Conservation (phyloP, 225 moss, liverwort and hornwort genomes). For the Pleurozium schreberi region DNA sequence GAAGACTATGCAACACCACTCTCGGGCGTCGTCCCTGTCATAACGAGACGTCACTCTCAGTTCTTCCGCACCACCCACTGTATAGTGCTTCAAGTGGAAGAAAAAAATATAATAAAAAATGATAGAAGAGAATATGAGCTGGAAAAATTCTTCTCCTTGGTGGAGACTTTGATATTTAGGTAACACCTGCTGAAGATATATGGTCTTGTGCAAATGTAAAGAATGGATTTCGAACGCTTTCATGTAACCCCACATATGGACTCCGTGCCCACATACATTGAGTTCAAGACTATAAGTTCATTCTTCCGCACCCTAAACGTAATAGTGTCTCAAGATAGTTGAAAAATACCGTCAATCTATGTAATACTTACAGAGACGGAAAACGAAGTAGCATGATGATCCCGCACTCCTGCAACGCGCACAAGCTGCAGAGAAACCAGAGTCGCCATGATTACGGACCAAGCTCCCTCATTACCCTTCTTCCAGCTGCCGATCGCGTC, state of each 20-base stretch:
- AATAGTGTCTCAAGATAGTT: background rate
- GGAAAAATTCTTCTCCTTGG: background rate
- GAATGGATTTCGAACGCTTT: background rate
- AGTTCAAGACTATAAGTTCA: background rate
- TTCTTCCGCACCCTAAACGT: background rate
- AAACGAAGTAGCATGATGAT: conserved; percentile 15
- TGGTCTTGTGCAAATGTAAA: background rate
- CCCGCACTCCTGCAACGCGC: conserved; percentile 17
- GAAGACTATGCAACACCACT: background rate
- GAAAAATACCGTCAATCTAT: background rate
- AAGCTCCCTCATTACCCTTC: conserved; percentile 41
- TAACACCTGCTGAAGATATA: background rate
- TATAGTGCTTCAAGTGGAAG: background rate
- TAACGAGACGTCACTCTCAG: background rate
- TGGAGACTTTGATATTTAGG: background rate
- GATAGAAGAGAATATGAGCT: background rate
- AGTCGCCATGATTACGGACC: conserved; percentile 37
- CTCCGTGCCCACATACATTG: background rate
- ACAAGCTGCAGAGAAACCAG: conserved; percentile 38
- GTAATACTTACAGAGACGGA: conserved; percentile 11
- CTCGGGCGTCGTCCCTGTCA: conserved; percentile 11
- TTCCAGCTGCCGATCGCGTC: conserved; percentile 2
- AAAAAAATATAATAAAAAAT: background rate
- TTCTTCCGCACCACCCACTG: background rate
- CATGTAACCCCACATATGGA: background rate